Percentiles rank a stretch among this genome's conserved stretches.
These are phyloP conservation scores for Populus simonii DNA, from an alignment of 345 rosid genomes.

Conservation along the genomic window DNA sequence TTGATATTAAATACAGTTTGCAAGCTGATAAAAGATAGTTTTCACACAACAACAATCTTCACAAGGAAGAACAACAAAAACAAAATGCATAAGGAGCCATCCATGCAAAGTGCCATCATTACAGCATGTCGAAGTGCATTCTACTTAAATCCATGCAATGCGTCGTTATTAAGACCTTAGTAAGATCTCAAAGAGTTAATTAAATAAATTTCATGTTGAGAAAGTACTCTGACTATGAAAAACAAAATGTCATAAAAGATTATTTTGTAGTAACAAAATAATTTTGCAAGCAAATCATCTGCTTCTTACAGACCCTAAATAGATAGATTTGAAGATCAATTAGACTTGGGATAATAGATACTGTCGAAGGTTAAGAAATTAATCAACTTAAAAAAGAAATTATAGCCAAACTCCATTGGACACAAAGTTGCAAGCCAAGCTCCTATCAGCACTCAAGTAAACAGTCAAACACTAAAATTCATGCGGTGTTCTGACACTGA, in stretches of 20 bases:
- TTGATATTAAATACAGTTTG: background rate
- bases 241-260: background rate
- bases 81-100: background rate
- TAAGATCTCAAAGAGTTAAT: background rate
- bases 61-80: background rate
- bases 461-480: background rate
- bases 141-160: background rate
- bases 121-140: background rate
- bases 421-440: background rate
- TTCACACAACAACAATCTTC: background rate
- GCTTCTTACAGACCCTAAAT: background rate
- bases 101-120: background rate
- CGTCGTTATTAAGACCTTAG: background rate
- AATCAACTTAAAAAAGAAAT: background rate
- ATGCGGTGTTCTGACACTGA: background rate
- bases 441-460: background rate
- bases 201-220: background rate
- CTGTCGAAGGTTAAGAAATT: background rate
- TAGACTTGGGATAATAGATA: background rate
- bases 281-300: background rate
- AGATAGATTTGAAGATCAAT: background rate
- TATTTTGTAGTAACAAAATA: background rate
- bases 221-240: background rate
- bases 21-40: background rate
- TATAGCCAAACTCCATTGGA: background rate